Evolutionary conservation across 345 rosid species (phyloP).

Genomic region (Lepidium aucheri): DNA sequence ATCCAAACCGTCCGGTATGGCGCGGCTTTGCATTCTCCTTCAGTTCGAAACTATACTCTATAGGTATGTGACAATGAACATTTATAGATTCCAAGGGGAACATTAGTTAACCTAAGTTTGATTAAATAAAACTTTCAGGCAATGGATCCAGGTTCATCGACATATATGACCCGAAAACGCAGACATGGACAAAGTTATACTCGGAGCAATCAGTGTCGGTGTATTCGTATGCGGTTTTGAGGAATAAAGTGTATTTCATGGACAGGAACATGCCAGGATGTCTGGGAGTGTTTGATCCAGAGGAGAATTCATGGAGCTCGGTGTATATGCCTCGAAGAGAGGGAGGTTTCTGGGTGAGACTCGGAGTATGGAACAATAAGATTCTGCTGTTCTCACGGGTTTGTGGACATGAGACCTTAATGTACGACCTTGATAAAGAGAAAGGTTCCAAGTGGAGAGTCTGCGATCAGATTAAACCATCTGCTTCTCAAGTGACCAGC

Average conservation of each 20-base stretch:
- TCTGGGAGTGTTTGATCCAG: slow-evolving; percentile 53
- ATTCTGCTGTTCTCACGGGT: slow-evolving; percentile 65
- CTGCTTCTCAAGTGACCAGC: slow-evolving; percentile 50
- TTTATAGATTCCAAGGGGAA: slow-evolving; percentile 8
- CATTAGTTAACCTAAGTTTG: not conserved
- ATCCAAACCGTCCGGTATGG: slow-evolving; percentile 72
- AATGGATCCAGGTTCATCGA: slow-evolving; percentile 51
- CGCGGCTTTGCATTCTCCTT: slow-evolving; percentile 73
- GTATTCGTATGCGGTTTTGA: slow-evolving; percentile 70
- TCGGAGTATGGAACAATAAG: slow-evolving; percentile 59
- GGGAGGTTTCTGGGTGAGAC: slow-evolving; percentile 53
- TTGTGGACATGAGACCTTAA: slow-evolving; percentile 38
- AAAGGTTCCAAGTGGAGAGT: slow-evolving; percentile 69
- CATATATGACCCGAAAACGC: slow-evolving; percentile 56
- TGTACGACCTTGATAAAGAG: slow-evolving; percentile 63
- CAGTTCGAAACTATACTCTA: slow-evolving; percentile 59
- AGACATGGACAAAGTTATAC: slow-evolving; percentile 59
- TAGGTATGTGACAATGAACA: slow-evolving; percentile 55
- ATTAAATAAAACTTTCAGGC: slow-evolving; percentile 8
- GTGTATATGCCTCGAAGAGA: slow-evolving; percentile 64
- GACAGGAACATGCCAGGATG: slow-evolving; percentile 82
- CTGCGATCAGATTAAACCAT: slow-evolving; percentile 52
- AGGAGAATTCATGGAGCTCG: slow-evolving; percentile 55
- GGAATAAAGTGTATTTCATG: slow-evolving; percentile 64
- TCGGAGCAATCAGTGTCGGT: slow-evolving; percentile 63